Evolutionary conservation across 495 filamentous ascomycete genomes (phyloP), one percentile per base, ranked within the genome.

Genomic region (Emericellopsis terricola): DNA sequence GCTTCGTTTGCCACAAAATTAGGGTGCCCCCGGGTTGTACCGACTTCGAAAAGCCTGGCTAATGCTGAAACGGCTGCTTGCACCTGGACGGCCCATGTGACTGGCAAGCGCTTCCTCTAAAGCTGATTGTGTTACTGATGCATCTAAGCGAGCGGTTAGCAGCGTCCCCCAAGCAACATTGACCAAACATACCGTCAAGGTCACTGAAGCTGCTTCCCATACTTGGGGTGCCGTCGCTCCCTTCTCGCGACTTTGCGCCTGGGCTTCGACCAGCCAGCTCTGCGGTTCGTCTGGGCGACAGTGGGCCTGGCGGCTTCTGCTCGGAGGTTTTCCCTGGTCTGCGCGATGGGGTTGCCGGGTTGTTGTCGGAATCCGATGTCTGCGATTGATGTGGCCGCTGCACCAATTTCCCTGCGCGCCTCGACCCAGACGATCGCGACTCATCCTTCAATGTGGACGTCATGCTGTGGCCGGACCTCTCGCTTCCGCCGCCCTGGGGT

Each of bases 131-230:
- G 87, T 93, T 15, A 97, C 82, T 30, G 84, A 92, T 6, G 87
- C 72, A 61, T 96, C 87, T 86, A 41, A 15, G 24, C 6, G 11
- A 6, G 11, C 23, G 6, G 9, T 18, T 18, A 38, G 10, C 40
- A 35, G 6, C 8, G 15, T 16, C 36, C 21, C 21, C 33, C 29
- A 39, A 27, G 11, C 24, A 7, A 23, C 20, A 15, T 13, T 26
- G 16, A 27, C 34, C 35, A 39, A 29, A 55, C 64, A 41, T 64
- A 87, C 82, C 84, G 53, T 96, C 91, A 18, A 97, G 62, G 59
- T 97, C 89, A 52, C 86, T 94, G 48, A 92, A 97, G 50, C 86
- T 94, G 48, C 85, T 94, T 1, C 87, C 84, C 80, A 96, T 96
- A 43, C 91, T 97, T 0, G 85, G 89, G 2, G 81, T 85, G 2